Percentiles rank a stretch among this genome's conserved stretches.
Evolutionary conservation across 306 rosid species (phyloP).

Genomic region (Canavalia gladiata): DNA sequence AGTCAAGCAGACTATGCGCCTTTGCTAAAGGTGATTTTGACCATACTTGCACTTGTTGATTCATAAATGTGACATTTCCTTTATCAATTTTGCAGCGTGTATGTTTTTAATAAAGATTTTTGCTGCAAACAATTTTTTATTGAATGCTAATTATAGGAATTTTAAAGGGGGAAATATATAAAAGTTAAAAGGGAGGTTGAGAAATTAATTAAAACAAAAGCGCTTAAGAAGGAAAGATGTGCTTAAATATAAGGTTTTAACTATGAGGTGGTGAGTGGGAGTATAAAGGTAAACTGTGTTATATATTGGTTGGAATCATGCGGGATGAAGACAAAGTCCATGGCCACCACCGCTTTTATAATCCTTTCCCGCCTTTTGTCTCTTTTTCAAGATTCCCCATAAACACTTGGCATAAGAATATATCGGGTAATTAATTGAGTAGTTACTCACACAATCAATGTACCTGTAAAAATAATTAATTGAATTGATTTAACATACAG

Average conservation of each 20-base stretch:
- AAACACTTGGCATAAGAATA: slow-evolving; percentile 53
- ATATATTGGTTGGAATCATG: slow-evolving; percentile 45
- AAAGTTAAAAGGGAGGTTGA: background rate
- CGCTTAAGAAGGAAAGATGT: slow-evolving; percentile 6
- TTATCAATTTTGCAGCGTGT: slow-evolving; percentile 9
- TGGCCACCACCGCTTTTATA: slow-evolving; percentile 46
- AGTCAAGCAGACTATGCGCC: slow-evolving; percentile 46
- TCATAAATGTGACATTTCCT: slow-evolving; percentile 23
- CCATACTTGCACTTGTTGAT: slow-evolving; percentile 39
- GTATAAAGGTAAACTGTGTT: slow-evolving; percentile 37
- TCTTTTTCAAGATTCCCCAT: slow-evolving; percentile 61
- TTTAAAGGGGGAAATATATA: background rate
- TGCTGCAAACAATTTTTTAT: background rate
- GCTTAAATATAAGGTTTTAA: slow-evolving; percentile 29
- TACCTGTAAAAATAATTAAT: slow-evolving; percentile 27
- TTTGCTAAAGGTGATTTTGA: slow-evolving; percentile 57
- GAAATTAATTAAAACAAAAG: slow-evolving; percentile 22
- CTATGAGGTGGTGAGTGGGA: slow-evolving; percentile 49
- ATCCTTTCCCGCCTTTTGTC: slow-evolving; percentile 24
- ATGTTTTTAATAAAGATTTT: background rate
- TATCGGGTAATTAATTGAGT: slow-evolving; percentile 34
- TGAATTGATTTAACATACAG: slow-evolving; percentile 44
- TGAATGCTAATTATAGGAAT: background rate
- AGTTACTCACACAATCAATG: slow-evolving; percentile 43
- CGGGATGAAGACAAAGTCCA: slow-evolving; percentile 38